phyloP scores from a whole-genome alignment of 148 eudicot species.

The Vaccinium myrtillus region DNA sequence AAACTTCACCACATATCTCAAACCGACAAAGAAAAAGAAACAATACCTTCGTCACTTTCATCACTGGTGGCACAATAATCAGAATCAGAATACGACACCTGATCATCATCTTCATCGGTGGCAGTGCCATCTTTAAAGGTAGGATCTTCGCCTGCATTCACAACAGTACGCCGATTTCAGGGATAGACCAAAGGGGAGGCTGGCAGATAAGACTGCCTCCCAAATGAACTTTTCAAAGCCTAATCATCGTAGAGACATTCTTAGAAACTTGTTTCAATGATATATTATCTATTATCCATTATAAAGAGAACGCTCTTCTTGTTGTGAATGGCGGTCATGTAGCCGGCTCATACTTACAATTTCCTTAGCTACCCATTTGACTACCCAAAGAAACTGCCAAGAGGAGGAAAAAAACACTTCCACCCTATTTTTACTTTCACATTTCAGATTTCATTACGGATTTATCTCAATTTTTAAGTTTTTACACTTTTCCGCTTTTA shows the following conservation, averaged over 20 bases:
- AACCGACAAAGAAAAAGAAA: not conserved
- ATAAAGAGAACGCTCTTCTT: too few relatives aligned
- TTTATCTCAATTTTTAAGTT: too few relatives aligned
- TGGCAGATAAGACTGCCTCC: not conserved
- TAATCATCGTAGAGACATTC: not conserved
- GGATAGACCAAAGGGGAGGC: not conserved
- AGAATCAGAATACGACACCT: conserved; percentile 7
- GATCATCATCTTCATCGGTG: conserved; percentile 17
- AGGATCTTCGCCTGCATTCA: conserved; percentile 12
- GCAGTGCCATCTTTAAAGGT: not conserved
- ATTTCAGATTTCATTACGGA: too few relatives aligned
- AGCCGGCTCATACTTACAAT: too few relatives aligned
- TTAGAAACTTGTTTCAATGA: too few relatives aligned
- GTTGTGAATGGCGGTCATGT: too few relatives aligned
- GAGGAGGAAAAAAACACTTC: too few relatives aligned
- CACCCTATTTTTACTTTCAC: too few relatives aligned
- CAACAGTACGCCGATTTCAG: not conserved
- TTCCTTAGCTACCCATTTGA: too few relatives aligned
- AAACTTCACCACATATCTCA: not conserved
- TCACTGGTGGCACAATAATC: conserved; percentile 11
- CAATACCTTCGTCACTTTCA: conserved; percentile 14
- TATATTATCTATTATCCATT: too few relatives aligned
- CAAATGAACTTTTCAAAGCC: not conserved
- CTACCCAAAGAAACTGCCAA: too few relatives aligned
- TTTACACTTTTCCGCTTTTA: too few relatives aligned